A percentile compares a stretch with the other conserved stretches of the same genome.
Evolutionary conservation across 179 eudicot genomes (phyloP).

Genomic region (Nepenthes alata): DNA sequence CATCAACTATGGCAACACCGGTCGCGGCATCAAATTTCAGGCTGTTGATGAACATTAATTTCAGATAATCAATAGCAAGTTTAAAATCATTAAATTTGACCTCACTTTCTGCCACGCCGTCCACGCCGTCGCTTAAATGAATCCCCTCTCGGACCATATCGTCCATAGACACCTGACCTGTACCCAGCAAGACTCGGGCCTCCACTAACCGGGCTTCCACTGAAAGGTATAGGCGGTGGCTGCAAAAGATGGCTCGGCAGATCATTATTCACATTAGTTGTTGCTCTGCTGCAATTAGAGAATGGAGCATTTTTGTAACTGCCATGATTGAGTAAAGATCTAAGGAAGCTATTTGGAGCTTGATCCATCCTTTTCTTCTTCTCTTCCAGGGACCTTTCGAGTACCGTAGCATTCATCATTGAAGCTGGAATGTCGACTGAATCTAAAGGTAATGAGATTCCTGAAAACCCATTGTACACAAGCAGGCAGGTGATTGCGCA

Average conservation of each 20-base stretch:
- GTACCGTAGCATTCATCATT: conserved; percentile 42
- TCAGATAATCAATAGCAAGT: too few species aligned
- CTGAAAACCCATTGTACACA: conserved; percentile 54
- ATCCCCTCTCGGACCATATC: conserved; percentile 15
- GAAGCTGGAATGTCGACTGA: conserved; percentile 39
- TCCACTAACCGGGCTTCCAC: background rate
- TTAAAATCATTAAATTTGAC: too few species aligned
- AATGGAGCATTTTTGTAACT: background rate
- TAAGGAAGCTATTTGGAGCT: conserved; percentile 17
- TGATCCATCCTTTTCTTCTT: conserved; percentile 11
- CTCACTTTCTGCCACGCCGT: background rate
- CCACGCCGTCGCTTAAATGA: conserved; percentile 17
- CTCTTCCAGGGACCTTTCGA: conserved; percentile 17
- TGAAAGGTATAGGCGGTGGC: conserved; percentile 4
- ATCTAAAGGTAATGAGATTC: conserved; percentile 23
- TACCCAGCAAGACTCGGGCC: background rate
- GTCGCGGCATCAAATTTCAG: too few species aligned
- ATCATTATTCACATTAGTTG: background rate
- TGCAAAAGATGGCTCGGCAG: conserved; percentile 2
- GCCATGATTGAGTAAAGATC: conserved; percentile 17
- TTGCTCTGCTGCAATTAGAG: conserved; percentile 1
- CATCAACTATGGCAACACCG: too few species aligned
- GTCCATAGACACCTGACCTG: background rate
- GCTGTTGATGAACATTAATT: too few species aligned
- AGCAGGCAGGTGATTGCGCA: conserved; percentile 51